These are phyloP conservation scores for Mycena leptocephala DNA, from an alignment of 768 basidiomycete species.

Conservation along the genomic window DNA sequence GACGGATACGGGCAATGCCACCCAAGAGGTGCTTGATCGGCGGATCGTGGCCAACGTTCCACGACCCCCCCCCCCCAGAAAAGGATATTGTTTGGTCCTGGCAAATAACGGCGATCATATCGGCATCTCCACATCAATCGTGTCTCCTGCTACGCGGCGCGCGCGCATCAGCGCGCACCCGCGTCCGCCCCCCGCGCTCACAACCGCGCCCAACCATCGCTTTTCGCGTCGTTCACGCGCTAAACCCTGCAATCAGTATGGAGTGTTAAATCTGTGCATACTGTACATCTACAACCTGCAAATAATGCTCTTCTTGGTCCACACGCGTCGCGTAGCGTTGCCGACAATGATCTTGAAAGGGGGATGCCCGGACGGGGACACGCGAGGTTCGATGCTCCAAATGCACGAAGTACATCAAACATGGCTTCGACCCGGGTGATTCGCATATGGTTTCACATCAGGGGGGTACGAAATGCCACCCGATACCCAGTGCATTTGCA, in stretches of 20 bases:
- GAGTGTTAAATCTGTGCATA: neutral
- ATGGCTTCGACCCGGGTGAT: neutral
- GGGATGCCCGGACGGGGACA: neutral
- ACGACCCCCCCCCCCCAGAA: neutral
- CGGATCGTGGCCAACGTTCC: neutral
- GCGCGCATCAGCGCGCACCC: neutral
- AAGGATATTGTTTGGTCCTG: neutral
- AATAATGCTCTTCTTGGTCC: neutral
- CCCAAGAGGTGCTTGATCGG: constrained; percentile 4
- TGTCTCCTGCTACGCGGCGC: neutral
- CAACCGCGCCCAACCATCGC: neutral
- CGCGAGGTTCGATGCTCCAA: neutral
- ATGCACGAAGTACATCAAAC: neutral
- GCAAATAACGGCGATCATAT: neutral
- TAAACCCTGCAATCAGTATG: neutral
- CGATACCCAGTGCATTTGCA: neutral
- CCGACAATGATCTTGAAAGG: neutral
- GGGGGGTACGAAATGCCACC: neutral
- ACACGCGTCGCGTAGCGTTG: neutral
- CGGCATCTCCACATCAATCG: neutral
- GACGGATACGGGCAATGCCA: too few relatives aligned
- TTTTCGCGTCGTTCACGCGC: neutral
- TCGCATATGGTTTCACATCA: neutral
- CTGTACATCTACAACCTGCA: neutral
- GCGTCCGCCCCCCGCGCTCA: too few relatives aligned